Evolutionary conservation across 164 flowering plant species (phyloP).

Genomic region (Nelumbo lutea): DNA sequence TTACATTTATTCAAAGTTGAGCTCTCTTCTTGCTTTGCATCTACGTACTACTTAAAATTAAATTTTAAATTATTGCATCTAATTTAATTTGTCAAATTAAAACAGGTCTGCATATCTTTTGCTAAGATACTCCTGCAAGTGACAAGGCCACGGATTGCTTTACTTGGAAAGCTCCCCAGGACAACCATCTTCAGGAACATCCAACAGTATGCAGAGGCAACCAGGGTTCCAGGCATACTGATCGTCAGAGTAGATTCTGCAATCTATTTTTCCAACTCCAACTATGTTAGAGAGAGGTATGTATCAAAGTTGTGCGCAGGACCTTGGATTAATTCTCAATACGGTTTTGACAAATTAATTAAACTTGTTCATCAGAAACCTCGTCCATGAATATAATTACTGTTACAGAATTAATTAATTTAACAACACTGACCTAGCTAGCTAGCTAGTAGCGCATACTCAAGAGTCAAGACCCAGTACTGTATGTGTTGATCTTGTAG

Average conservation of each 20-base stretch:
- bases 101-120: constrained; percentile 67
- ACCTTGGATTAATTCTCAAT: too few relatives aligned
- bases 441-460: not conserved
- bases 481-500: constrained; percentile 26
- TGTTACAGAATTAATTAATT: too few relatives aligned
- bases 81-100: too few relatives aligned
- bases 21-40: not conserved
- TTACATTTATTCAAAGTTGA: not conserved
- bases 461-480: not conserved
- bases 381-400: too few relatives aligned
- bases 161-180: constrained; percentile 64
- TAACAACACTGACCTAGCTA: too few relatives aligned
- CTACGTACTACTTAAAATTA: not conserved
- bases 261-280: constrained; percentile 83
- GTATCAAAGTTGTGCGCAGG: too few relatives aligned
- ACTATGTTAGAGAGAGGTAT: constrained; percentile 79
- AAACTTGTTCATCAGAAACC: too few relatives aligned
- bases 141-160: constrained; percentile 69
- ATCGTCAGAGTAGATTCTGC: constrained; percentile 79
- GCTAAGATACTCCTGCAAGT: constrained; percentile 81
- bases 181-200: constrained; percentile 62
- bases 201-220: constrained; percentile 71
- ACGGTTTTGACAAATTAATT: too few relatives aligned
- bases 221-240: constrained; percentile 52
- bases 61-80: too few relatives aligned